Base-by-base conservation (phyloP, 2,329 filamentous ascomycete species). In the Cadophora sp. region DNA sequence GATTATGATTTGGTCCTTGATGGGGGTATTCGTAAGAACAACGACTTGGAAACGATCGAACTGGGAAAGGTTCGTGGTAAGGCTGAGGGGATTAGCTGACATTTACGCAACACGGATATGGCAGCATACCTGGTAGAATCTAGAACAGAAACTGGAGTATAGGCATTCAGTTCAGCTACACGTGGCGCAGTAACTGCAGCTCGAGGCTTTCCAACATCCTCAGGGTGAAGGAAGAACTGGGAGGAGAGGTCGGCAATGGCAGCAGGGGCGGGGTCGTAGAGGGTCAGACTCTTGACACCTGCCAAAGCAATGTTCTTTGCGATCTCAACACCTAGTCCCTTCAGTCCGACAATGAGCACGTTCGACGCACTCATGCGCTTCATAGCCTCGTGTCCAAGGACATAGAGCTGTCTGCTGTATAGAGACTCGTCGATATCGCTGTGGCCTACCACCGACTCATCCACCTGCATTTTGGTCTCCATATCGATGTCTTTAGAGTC, bases 351-450 rank as follows among this genome's bases (percentile, higher is more conserved):
- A 66, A 99, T 86, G 64, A 99, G 91, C 69, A 99, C 88, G 78
- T 98, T 97, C 65, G 96, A 98, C 70, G 94, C 92, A 77, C 94
- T 89, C 96, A 99, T 99, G 77, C 96, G 94, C 86, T 97, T 98
- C 96, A 99, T 99, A 73, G 96, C 96, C 81, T 91, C 89, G 76
- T 91, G 89, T 72, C 89, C 89, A 62, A 91, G 80, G 69, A 91
- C 89, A 77, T 91, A 91, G 75, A 92, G 89, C 81, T 92, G 89
- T 78, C 89, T 86, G 79, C 89, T 91, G 83, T 92, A 92, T 75
- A 92, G 87, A 66, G 89, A 89, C 79, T 92, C 89, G 75, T 92
- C 89, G 83, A 92, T 92, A 72, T 90, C 88, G 77, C 78, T 82
- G 68, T 80, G 80, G 73, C 84, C 85, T 48, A 84, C 79, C 65